Conservation (phyloP, 192 early-diverging fungal species). For the Coemansia sp. region DNA sequence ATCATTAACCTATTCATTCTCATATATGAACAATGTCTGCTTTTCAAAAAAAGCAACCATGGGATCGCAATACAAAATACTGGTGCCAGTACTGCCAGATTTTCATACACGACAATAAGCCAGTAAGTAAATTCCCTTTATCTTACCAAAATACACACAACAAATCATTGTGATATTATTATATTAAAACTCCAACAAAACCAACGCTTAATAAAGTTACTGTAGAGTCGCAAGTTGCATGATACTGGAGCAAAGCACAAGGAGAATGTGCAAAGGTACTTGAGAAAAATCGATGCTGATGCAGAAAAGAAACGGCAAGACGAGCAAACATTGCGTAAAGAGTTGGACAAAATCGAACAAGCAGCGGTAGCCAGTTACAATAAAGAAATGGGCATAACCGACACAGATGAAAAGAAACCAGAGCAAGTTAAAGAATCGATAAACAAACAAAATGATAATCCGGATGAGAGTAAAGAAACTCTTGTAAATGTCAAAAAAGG, state of each 20-base stretch:
- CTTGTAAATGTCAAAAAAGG: background rate
- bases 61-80: slow-evolving; percentile 64
- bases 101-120: slow-evolving; percentile 77
- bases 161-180: background rate
- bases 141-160: background rate
- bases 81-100: slow-evolving; percentile 84
- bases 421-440: background rate
- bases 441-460: background rate
- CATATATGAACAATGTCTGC: no score
- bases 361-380: slow-evolving; percentile 34
- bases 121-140: slow-evolving; percentile 50
- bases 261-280: slow-evolving; percentile 72
- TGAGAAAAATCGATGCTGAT: slow-evolving; percentile 62
- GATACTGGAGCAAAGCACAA: slow-evolving; percentile 79
- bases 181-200: no score
- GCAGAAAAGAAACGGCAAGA: slow-evolving; percentile 53
- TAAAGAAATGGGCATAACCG: slow-evolving; percentile 11
- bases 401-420: background rate
- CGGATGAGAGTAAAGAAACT: background rate
- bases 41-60: slow-evolving; percentile 10
- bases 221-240: slow-evolving; percentile 64
- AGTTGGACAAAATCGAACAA: slow-evolving; percentile 67
- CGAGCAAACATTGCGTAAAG: slow-evolving; percentile 55
- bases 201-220: no score
- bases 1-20: no score